Evolutionary conservation across 2,329 filamentous ascomycete genomes (phyloP).

Genomic region (Keithomyces neogunnii): DNA sequence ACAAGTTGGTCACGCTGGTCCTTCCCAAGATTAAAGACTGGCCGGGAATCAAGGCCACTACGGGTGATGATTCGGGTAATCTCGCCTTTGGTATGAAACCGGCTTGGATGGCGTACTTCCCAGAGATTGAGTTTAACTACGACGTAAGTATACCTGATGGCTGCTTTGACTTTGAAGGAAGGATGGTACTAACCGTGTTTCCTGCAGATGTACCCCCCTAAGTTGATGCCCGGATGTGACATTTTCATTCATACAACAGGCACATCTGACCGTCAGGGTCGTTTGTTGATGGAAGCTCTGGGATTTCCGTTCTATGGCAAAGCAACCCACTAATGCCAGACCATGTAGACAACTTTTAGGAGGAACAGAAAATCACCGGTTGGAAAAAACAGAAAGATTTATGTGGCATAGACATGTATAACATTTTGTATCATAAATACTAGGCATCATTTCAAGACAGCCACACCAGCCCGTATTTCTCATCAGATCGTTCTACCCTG

Average conservation of each 20-base stretch:
- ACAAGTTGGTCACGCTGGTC: slow-evolving; percentile 83
- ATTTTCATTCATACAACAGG: slow-evolving; percentile 79
- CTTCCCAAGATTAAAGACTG: slow-evolving; percentile 96
- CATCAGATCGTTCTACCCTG: neutral
- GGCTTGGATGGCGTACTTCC: slow-evolving; percentile 74
- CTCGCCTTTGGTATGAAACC: slow-evolving; percentile 71
- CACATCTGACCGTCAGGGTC: slow-evolving; percentile 75
- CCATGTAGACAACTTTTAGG: neutral
- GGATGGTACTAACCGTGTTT: slow-evolving; percentile 6
- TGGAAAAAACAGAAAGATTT: neutral
- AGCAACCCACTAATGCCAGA: slow-evolving; percentile 31
- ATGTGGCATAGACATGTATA: slow-evolving; percentile 25
- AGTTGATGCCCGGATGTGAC: slow-evolving; percentile 78
- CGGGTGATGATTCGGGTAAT: slow-evolving; percentile 84
- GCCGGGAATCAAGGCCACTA: slow-evolving; percentile 55
- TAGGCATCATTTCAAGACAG: neutral
- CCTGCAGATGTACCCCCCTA: slow-evolving; percentile 47
- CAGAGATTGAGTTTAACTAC: slow-evolving; percentile 91
- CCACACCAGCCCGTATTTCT: neutral
- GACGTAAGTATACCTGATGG: slow-evolving; percentile 57
- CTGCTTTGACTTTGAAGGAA: neutral
- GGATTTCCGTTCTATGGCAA: slow-evolving; percentile 71
- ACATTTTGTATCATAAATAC: slow-evolving; percentile 23
- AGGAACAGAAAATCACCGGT: neutral
- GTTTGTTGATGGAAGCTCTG: slow-evolving; percentile 51